Evolutionary conservation across 768 basidiomycete species (phyloP).

Genomic region (Cubamyces lactineus): DNA sequence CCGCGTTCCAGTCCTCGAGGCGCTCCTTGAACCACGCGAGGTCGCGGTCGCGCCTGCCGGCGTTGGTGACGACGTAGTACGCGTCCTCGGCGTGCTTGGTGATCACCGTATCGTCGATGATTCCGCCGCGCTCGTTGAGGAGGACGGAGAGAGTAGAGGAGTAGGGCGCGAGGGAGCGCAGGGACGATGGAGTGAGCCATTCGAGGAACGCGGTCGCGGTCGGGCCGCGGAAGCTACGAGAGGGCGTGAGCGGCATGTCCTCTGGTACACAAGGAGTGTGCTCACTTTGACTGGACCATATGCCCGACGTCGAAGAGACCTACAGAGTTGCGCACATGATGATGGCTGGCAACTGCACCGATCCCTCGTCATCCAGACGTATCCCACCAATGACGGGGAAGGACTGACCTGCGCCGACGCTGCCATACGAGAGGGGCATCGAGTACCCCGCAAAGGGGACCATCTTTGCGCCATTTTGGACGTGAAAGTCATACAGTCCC

Average conservation of each 20-base stretch:
- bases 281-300: slow-evolving; percentile 93
- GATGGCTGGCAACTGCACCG: slow-evolving; percentile 79
- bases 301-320: slow-evolving; percentile 98
- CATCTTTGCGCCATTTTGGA: slow-evolving; percentile 86
- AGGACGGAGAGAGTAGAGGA: slow-evolving; percentile 87
- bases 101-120: slow-evolving; percentile 94
- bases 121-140: slow-evolving; percentile 88
- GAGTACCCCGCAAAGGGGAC: slow-evolving; percentile 94
- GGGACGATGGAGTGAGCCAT: slow-evolving; percentile 86
- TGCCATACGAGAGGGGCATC: slow-evolving; percentile 90
- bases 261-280: not conserved
- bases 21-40: slow-evolving; percentile 73
- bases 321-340: slow-evolving; percentile 78
- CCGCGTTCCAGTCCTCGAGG: slow-evolving; percentile 78
- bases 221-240: slow-evolving; percentile 74
- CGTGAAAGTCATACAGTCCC: slow-evolving; percentile 87
- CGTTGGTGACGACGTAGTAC: slow-evolving; percentile 97
- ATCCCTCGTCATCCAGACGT: not conserved
- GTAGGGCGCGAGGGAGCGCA: slow-evolving; percentile 67
- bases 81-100: slow-evolving; percentile 79
- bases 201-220: slow-evolving; percentile 82
- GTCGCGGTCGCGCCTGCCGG: slow-evolving; percentile 82
- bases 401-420: slow-evolving; percentile 73
- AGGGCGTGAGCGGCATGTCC: not conserved
- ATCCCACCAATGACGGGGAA: not conserved